Evolutionary conservation across 495 filamentous ascomycete genomes (phyloP).

Genomic region (Evernia prunastri): DNA sequence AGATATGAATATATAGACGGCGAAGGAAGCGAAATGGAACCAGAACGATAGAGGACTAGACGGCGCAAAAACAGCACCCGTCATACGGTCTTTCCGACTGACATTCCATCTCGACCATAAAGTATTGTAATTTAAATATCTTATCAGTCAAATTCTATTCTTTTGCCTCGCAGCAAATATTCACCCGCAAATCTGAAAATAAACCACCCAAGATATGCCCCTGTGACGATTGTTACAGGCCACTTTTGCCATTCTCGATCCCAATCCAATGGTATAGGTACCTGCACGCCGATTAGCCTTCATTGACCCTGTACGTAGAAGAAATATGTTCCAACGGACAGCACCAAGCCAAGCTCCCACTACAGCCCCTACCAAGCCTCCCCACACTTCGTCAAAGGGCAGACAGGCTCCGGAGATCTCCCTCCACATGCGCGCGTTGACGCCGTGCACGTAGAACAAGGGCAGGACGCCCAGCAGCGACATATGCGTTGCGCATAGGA

Average conservation of each 20-base stretch:
- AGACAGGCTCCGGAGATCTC: conserved; percentile 53
- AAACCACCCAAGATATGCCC: conserved; percentile 62
- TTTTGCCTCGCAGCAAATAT: conserved; percentile 55
- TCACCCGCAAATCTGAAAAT: conserved; percentile 56
- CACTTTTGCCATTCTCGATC: conserved; percentile 96
- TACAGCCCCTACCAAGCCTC: conserved; percentile 39
- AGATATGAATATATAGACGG: background rate
- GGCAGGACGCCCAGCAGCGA: conserved; percentile 67
- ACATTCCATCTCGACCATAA: background rate
- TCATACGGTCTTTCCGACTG: background rate
- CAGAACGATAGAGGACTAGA: background rate
- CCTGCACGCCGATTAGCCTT: conserved; percentile 37
- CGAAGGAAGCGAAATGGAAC: background rate
- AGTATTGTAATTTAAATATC: background rate
- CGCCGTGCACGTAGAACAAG: conserved; percentile 77
- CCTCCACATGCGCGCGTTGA: conserved; percentile 64
- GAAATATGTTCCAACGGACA: conserved; percentile 35
- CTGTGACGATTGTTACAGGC: conserved; percentile 80
- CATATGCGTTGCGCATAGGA: conserved; percentile 74
- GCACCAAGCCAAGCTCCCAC: conserved; percentile 58
- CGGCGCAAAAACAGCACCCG: background rate
- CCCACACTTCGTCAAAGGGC: conserved; percentile 40
- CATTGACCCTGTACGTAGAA: background rate
- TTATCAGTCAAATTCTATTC: conserved; percentile 47
- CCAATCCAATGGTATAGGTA: conserved; percentile 95